Evolutionary conservation across 371 early-diverging fungal genomes (phyloP).

Genomic region (Saksenaea oblongispora): DNA sequence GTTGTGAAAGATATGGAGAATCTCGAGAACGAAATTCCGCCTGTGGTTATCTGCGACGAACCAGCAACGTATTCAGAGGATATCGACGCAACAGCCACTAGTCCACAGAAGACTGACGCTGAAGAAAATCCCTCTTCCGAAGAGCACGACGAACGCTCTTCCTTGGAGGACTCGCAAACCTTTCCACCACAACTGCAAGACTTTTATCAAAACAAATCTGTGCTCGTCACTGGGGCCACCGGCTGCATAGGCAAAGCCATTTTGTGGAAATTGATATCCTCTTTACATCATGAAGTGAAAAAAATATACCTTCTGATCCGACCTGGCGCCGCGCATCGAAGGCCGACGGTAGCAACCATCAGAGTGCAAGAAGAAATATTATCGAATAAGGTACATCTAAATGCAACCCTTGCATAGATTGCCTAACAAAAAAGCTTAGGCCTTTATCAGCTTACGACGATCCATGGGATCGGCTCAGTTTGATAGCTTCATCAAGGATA

Average conservation of each 20-base stretch:
- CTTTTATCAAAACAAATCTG: constrained; percentile 38
- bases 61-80: background rate
- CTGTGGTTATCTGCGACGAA: constrained; percentile 15
- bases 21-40: constrained; percentile 21
- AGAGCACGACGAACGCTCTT: background rate
- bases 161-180: background rate
- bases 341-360: constrained; percentile 14
- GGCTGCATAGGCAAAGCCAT: constrained; percentile 68
- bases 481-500: constrained; percentile 48
- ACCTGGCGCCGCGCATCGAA: constrained; percentile 19
- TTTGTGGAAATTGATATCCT: constrained; percentile 52
- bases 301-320: constrained; percentile 42
- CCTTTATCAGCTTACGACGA: constrained; percentile 43
- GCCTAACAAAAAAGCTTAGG: constrained; percentile 19
- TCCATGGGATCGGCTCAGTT: constrained; percentile 37
- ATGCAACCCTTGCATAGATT: background rate
- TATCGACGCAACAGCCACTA: background rate
- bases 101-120: background rate
- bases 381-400: constrained; percentile 37
- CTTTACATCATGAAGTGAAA: constrained; percentile 27
- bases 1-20: constrained; percentile 44
- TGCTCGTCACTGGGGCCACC: constrained; percentile 64
- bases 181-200: constrained; percentile 12
- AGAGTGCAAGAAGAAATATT: constrained; percentile 47
- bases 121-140: background rate